Base-by-base conservation (phyloP, 495 filamentous ascomycete species). In the Hyaloscypha variabilis region DNA sequence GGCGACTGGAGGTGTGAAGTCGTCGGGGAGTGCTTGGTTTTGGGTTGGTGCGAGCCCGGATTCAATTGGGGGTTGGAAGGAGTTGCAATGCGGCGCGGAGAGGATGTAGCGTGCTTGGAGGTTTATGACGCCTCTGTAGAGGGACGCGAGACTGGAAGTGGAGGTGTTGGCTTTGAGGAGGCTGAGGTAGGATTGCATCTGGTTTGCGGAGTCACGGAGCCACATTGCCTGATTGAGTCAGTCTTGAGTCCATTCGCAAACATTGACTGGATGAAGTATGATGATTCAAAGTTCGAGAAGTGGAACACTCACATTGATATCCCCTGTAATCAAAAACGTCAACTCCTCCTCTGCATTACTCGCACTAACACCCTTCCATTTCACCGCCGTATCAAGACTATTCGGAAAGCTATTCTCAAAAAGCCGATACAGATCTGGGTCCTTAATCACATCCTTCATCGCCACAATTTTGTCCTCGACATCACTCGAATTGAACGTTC, bases 141-240 rank as follows among this genome's bases (percentile, higher is more conserved):
- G 77, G 36, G 78, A 78, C 11, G 87, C 87, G 25, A 91, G 69
- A 1, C 80, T 83, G 56, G 82, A 66, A 10, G 75, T 66, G 28
- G 74, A 74, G 17, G 72, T 63, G 57, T 77, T 76, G 13, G 83
- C 75, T 23, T 77, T 78, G 5, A 90, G 74, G 1, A 90, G 65
- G 0, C 84, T 76, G 31, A 85, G 79, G 72, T 90, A 91, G 31
- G 82, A 83, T 62, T 87, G 83, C 69, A 91, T 75, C 71, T 90
- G 88, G 71, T 90, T 90, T 31, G 87, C 82, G 28, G 82, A 86
- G 70, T 90, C 88, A 29, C 88, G 81, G 53, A 91, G 77, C 88
- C 88, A 90, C 87, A 90, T 89, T 57, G 88, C 88, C 72, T 86
- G 78, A 26, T 69, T 75, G 97, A 96, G 74, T 97, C 92, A 28